phyloP scores from a whole-genome alignment of 768 basidiomycete species.

The Tulasnella sp. region DNA sequence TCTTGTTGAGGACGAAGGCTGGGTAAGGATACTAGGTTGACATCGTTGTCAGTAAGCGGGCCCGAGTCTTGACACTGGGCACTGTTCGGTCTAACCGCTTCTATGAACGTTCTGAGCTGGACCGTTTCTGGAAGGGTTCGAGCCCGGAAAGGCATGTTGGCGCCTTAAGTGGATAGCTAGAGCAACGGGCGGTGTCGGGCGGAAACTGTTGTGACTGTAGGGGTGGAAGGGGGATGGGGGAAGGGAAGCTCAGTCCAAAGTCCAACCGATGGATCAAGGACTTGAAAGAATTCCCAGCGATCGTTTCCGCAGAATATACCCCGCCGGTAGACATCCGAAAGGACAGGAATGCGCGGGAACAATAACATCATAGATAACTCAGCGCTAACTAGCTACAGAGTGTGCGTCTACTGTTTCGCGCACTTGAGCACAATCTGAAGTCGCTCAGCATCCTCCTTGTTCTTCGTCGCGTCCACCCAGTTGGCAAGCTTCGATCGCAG shows the following conservation, averaged over 20 bases:
- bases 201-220: too few relatives aligned
- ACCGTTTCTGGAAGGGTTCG: background rate
- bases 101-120: background rate
- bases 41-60: background rate
- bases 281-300: too few relatives aligned
- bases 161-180: too few relatives aligned
- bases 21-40: slow-evolving; percentile 16
- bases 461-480: background rate
- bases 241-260: too few relatives aligned
- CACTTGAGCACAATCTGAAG: background rate
- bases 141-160: background rate
- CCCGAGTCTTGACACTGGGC: background rate
- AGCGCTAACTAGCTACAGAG: background rate
- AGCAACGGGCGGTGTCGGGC: too few relatives aligned
- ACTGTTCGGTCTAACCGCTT: background rate
- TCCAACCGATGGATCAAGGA: too few relatives aligned
- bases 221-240: too few relatives aligned
- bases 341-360: background rate
- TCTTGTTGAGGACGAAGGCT: slow-evolving; percentile 17
- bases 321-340: background rate
- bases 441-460: background rate
- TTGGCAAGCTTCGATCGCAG: background rate
- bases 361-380: background rate
- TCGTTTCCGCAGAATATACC: background rate
- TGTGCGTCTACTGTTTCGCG: background rate